These are phyloP conservation scores for Dactylellina haptotyla DNA, from an alignment of 2,329 filamentous ascomycete species.

Conservation along the genomic window DNA sequence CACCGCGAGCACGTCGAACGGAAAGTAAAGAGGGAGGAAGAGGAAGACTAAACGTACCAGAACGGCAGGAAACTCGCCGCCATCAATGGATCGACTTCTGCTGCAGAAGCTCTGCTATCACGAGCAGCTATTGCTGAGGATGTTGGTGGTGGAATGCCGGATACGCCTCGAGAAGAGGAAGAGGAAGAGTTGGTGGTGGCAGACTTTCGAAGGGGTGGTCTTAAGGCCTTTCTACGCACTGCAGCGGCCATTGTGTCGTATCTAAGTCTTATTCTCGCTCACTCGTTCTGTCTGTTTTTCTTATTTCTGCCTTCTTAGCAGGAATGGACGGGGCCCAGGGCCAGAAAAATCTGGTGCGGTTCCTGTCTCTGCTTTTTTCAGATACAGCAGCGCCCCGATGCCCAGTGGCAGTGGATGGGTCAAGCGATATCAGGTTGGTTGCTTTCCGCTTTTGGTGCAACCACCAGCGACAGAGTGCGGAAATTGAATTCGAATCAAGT, in stretches of 20 bases:
- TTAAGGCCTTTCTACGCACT: conserved; percentile 47
- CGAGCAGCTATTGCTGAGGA: conserved; percentile 46
- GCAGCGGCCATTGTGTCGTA: conserved; percentile 34
- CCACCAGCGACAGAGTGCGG: conserved; percentile 46
- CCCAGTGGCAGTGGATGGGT: too few species aligned
- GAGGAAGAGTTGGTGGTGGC: conserved; percentile 32
- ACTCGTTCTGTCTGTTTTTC: too few species aligned
- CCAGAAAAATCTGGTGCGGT: conserved; percentile 12
- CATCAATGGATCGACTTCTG: conserved; percentile 57
- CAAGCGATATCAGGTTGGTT: conserved; percentile 44
- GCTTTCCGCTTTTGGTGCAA: conserved; percentile 54
- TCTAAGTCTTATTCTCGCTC: conserved; percentile 11
- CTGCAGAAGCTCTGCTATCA: conserved; percentile 41
- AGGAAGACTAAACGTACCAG: conserved; percentile 55
- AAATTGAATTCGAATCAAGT: conserved; percentile 29
- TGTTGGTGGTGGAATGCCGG: conserved; percentile 47
- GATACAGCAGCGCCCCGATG: conserved; percentile 37
- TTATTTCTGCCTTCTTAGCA: too few species aligned
- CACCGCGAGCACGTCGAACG: not conserved
- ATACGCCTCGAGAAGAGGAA: conserved; percentile 27
- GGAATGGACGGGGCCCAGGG: not conserved
- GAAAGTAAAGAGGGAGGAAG: not conserved
- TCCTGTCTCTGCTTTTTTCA: conserved; percentile 34
- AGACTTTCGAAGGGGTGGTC: conserved; percentile 53
- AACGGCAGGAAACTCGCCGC: conserved; percentile 58